Percentiles rank a stretch among this genome's conserved stretches.
phyloP scores from a whole-genome alignment of 805 yeast species.

The Komagataella phaffii region DNA sequence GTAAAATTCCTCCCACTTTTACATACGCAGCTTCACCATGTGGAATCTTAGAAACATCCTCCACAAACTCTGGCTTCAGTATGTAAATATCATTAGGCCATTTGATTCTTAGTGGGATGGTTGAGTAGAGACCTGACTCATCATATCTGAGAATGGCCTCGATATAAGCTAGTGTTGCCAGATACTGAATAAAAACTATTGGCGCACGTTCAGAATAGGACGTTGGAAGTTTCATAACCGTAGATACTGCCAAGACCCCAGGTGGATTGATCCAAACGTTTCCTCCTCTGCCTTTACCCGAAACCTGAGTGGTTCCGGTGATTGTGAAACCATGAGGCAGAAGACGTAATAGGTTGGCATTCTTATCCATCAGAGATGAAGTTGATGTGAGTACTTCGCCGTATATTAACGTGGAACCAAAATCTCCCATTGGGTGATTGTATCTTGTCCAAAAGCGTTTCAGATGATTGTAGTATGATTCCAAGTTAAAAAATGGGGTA shows the following conservation, averaged over 20 bases:
- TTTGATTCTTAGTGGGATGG: slow-evolving; percentile 69
- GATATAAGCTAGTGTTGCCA: slow-evolving; percentile 71
- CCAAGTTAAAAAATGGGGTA: slow-evolving; percentile 67
- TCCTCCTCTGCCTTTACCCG: slow-evolving; percentile 92
- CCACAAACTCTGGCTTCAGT: slow-evolving; percentile 46
- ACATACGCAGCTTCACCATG: slow-evolving; percentile 27
- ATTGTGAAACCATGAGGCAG: slow-evolving; percentile 62
- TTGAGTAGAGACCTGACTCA: slow-evolving; percentile 41
- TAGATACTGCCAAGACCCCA: slow-evolving; percentile 80
- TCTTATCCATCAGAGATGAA: slow-evolving; percentile 61
- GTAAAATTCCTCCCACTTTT: slow-evolving; percentile 75
- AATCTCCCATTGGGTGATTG: slow-evolving; percentile 17
- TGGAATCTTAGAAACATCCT: slow-evolving; percentile 20
- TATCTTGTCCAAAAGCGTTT: slow-evolving; percentile 16
- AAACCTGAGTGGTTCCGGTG: slow-evolving; percentile 71
- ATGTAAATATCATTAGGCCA: slow-evolving; percentile 97
- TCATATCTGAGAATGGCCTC: slow-evolving; percentile 57
- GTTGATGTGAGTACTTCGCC: slow-evolving; percentile 91
- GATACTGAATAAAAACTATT: slow-evolving; percentile 77
- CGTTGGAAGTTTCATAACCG: slow-evolving; percentile 45
- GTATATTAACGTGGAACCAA: slow-evolving; percentile 59
- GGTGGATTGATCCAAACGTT: slow-evolving; percentile 91
- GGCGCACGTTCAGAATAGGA: slow-evolving; percentile 28
- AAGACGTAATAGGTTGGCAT: slow-evolving; percentile 38
- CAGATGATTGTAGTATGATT: slow-evolving; percentile 35